Base-by-base conservation (phyloP, 148 eudicot species). In the Gaultheria prostrata region DNA sequence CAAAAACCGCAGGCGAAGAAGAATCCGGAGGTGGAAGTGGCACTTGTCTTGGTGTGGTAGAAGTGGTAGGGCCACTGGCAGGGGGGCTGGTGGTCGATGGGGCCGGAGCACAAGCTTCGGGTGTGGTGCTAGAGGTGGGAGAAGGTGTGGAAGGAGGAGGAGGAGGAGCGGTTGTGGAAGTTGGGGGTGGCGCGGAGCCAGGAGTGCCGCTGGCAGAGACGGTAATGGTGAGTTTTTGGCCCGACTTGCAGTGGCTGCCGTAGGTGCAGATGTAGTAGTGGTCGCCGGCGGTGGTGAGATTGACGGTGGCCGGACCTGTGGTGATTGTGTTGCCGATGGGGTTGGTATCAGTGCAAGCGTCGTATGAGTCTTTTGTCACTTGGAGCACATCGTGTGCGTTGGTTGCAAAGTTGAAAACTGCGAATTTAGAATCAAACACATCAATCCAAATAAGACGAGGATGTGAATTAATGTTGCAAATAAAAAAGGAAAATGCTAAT, bases 381-480 rank as follows among this genome's bases (percentile, higher is more conserved):
- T 78, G 48, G 21, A 17, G 48, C 6, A 78, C 81, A 10, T 78
- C 69, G 13, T 78, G 86, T 59, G 24, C 8, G 53, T 59, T 28
- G 26, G 86, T 61, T 78, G 17, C 9, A 15, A 85, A 85, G 80
- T 85, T 85, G 80, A 85, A 80, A 39, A 49, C 79, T 83, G 74
- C 28, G 43, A 0, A 39, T 30, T 28, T 4, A 28, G 8, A 74
- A 48, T 10, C 35, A 51, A 21, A 30, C 24, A 57, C 63, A 57
- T 4, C 2, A 20, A 4, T 57, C 20, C 35, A 8, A 48, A 48
- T 48, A 48, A 48, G 35, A 33, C 35, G 1, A 33, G 35, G 35
- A 33, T 33, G 35, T 33, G 35, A 33, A 33, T 33, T 33, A 33
- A 33, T 33, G 35, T 1, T 33, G 35, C 35, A 33, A 33, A 33